Conservation (phyloP, 2,329 filamentous ascomycete species). For the Alternaria sp. region DNA sequence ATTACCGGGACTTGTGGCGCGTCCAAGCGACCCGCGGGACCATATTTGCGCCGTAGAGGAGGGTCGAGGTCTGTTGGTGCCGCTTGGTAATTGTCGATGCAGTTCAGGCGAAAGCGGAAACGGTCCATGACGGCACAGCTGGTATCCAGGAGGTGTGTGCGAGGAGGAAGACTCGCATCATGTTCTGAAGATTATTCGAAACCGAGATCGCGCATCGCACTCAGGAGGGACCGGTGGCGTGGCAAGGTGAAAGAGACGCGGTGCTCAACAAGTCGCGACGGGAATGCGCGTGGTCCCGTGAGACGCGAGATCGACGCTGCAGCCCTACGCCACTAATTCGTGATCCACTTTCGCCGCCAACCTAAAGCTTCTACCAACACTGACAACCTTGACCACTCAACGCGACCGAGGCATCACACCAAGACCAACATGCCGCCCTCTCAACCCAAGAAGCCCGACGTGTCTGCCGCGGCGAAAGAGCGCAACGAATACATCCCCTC, state of each 20-base stretch:
- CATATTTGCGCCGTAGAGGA: constrained; percentile 71
- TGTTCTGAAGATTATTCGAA: constrained; percentile 18
- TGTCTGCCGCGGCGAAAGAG: constrained; percentile 72
- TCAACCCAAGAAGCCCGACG: constrained; percentile 59
- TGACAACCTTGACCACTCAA: not conserved
- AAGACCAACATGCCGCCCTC: constrained; percentile 56
- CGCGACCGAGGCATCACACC: constrained; percentile 2
- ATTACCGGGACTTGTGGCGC: constrained; percentile 83
- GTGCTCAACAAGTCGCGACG: constrained; percentile 12
- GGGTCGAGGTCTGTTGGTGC: constrained; percentile 82
- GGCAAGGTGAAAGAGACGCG: constrained; percentile 16
- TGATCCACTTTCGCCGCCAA: constrained; percentile 26
- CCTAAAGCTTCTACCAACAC: constrained; percentile 16
- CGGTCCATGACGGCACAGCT: constrained; percentile 65
- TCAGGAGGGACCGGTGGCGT: not conserved
- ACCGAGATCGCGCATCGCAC: constrained; percentile 2
- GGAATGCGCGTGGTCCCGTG: constrained; percentile 36
- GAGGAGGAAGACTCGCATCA: constrained; percentile 16
- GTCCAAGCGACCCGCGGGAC: constrained; percentile 64
- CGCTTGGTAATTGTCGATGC: constrained; percentile 92
- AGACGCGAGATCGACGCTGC: constrained; percentile 24
- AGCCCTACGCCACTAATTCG: constrained; percentile 41
- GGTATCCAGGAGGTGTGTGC: not conserved
- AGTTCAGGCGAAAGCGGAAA: constrained; percentile 93
- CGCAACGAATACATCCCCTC: constrained; percentile 98